Evolutionary conservation across 108 stramenopile genomes (phyloP).

Genomic region (Ochromonas danica): DNA sequence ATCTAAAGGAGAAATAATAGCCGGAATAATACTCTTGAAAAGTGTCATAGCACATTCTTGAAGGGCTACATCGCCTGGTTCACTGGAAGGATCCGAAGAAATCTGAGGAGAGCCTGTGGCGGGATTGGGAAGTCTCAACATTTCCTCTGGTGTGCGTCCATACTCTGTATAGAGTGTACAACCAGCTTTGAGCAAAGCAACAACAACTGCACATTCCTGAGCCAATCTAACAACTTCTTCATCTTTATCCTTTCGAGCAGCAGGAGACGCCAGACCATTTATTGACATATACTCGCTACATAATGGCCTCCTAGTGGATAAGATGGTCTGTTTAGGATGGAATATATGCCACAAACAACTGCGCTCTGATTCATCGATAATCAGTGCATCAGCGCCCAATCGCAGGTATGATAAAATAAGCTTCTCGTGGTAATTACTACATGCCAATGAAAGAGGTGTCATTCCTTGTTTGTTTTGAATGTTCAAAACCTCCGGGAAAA

Average conservation of each 20-base stretch:
- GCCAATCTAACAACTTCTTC: not conserved
- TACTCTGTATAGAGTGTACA: not conserved
- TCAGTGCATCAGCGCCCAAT: not conserved
- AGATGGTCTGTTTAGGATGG: not conserved
- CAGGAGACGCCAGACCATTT: not conserved
- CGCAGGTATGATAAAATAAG: not conserved
- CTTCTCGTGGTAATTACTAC: not conserved
- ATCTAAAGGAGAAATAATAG: not conserved
- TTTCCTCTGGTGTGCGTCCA: not conserved
- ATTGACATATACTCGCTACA: not conserved
- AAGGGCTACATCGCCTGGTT: not conserved
- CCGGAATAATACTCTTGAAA: not conserved
- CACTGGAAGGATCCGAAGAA: not conserved
- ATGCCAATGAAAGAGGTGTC: constrained; percentile 19
- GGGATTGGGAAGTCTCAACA: not conserved
- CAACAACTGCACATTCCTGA: not conserved
- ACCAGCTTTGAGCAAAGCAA: not conserved
- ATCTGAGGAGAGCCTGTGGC: not conserved
- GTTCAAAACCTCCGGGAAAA: not conserved
- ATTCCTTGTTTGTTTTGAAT: constrained; percentile 4
- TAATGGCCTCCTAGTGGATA: not conserved
- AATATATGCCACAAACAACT: constrained; percentile 11
- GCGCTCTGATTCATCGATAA: not conserved
- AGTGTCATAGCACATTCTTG: not conserved
- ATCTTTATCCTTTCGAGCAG: not conserved